phyloP scores from a whole-genome alignment of 2,329 filamentous ascomycete genomes.

The Aquanectria penicillioides region DNA sequence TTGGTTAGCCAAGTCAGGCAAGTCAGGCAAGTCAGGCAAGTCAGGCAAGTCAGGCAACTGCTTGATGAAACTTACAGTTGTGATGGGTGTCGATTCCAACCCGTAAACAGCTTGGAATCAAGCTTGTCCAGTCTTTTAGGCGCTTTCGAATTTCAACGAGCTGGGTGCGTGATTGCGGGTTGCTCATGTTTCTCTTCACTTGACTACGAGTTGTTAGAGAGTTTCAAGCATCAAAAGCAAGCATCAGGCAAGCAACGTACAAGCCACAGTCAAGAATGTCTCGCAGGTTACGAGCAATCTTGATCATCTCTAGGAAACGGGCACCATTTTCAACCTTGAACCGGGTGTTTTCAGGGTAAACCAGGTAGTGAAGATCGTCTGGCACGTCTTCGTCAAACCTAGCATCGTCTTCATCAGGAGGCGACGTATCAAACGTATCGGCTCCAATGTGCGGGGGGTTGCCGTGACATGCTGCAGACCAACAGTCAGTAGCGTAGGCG shows the following conservation, averaged over 20 bases:
- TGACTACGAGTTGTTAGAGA: constrained; percentile 23
- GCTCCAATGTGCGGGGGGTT: constrained; percentile 56
- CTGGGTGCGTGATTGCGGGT: constrained; percentile 27
- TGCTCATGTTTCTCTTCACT: constrained; percentile 39
- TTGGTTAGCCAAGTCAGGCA: constrained; percentile 12
- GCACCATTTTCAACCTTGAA: constrained; percentile 49
- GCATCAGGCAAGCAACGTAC: too few relatives aligned
- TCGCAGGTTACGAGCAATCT: constrained; percentile 45
- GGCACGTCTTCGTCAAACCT: constrained; percentile 54
- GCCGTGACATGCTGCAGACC: constrained; percentile 58
- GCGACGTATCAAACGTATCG: constrained; percentile 52
- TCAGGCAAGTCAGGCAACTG: too few relatives aligned
- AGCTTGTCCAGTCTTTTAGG: constrained; percentile 48
- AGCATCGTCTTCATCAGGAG: constrained; percentile 53
- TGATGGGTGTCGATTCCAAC: constrained; percentile 25
- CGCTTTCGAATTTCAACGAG: constrained; percentile 42
- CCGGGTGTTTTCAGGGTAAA: constrained; percentile 45
- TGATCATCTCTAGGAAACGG: constrained; percentile 50
- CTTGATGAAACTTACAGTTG: constrained; percentile 27
- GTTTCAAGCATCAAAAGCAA: neutral
- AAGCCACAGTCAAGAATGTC: constrained; percentile 47
- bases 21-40: too few relatives aligned
- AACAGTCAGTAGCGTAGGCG: constrained; percentile 53
- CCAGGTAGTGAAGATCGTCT: constrained; percentile 45
- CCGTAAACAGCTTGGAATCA: constrained; percentile 47